phyloP scores from a whole-genome alignment of 2,329 filamentous ascomycete species.

The Teratosphaeria pseudoeucalypti region DNA sequence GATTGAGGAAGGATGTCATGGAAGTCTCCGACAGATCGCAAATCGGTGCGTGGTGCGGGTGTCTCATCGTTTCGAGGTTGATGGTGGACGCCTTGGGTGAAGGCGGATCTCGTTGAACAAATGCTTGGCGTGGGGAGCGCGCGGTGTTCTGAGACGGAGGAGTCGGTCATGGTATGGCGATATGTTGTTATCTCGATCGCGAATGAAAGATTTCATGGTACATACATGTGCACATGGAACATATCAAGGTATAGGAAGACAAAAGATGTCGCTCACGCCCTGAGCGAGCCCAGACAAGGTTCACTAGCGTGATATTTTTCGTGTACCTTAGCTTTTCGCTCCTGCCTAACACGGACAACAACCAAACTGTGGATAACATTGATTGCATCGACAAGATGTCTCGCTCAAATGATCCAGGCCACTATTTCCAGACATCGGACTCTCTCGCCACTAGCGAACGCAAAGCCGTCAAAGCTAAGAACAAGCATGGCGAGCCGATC shows the following conservation, averaged over 20 bases:
- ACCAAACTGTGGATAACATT: background rate
- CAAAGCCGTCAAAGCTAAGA: conserved; percentile 64
- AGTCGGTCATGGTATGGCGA: too few relatives aligned
- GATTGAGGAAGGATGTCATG: background rate
- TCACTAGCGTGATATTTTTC: background rate
- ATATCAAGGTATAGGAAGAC: too few relatives aligned
- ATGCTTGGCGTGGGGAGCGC: too few relatives aligned
- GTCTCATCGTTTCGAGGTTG: too few relatives aligned
- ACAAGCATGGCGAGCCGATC: conserved; percentile 74
- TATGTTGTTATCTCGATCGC: too few relatives aligned
- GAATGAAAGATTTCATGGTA: too few relatives aligned
- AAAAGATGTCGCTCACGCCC: too few relatives aligned
- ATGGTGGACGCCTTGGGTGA: too few relatives aligned
- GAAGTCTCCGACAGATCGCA: background rate
- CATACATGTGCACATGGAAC: too few relatives aligned
- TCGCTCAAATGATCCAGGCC: conserved; percentile 59
- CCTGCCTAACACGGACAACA: background rate
- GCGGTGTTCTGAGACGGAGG: too few relatives aligned
- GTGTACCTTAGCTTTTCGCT: background rate
- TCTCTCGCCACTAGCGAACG: conserved; percentile 44
- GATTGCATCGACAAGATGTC: conserved; percentile 38
- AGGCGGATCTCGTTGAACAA: too few relatives aligned
- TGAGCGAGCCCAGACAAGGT: background rate
- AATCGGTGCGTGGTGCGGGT: background rate
- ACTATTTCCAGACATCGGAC: conserved; percentile 84